Base-by-base conservation (phyloP, 208 protist species). In the Acanthamoeba culbertsoni region DNA sequence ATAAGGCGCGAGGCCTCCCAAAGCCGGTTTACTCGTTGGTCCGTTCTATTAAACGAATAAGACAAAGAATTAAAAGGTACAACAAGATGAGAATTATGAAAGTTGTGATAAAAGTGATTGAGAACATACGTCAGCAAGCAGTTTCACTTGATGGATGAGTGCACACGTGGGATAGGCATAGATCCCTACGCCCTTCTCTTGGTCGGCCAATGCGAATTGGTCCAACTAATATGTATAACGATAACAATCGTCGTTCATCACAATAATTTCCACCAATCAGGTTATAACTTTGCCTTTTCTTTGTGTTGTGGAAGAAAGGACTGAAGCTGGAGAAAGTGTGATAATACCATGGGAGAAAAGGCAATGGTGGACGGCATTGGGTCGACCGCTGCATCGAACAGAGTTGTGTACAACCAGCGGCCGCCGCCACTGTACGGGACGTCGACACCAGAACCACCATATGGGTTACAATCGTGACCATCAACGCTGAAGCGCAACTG, bases 381-480 rank as follows among this genome's bases (percentile, higher is more conserved):
- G 68, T 48, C 68, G 40, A 79, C 68, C 68, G 68, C 68, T 48
- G 68, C 68, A 20, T 79, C 68, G 42, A 79, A 79, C 68, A 79
- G 33, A 16, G 68, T 79, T 7, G 68, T 31, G 68, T 79, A 79
- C 37, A 79, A 79, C 68, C 68, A 79, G 68, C 68, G 68, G 68
- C 68, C 68, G 59, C 59, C n/a, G 14, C 59, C n/a, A 68, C 59
- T 68, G 59, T 68, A 68, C 28, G 59, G 59, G 59, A 68, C 59
- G 59, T 68, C 59, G 59, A 68, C 59, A 68, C 59, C 59, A 40
- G 31, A 26, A 68, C 59, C 48, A 55, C 18, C 12, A 55, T 18
- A 8, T 8, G 12, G 12, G 18, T 18, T 18, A 55, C 48, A 23
- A 23, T 55, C 48, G 8, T 55, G 48, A 55, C 48, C 18, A 8